Conservation (phyloP, 257 asterid species). For the Primulina tabacum region DNA sequence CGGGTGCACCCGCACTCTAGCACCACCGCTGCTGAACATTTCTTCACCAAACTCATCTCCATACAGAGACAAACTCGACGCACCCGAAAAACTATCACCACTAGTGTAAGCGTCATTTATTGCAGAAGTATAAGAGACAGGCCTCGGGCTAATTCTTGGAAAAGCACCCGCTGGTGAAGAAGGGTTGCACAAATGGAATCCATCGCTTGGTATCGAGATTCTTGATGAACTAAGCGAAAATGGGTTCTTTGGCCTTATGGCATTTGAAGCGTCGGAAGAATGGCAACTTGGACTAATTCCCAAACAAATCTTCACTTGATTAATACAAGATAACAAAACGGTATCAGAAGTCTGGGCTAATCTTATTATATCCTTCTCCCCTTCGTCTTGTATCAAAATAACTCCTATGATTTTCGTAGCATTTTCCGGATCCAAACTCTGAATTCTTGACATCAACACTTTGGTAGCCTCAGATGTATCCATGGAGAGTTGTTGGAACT, state of each 20-base stretch:
- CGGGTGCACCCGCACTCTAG: slow-evolving; percentile 20
- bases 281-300: background rate
- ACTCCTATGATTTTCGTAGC: background rate
- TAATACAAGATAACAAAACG: background rate
- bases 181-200: slow-evolving; percentile 38
- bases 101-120: slow-evolving; percentile 12
- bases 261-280: slow-evolving; percentile 10
- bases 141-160: slow-evolving; percentile 32
- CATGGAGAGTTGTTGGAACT: background rate
- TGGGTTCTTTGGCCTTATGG: slow-evolving; percentile 33
- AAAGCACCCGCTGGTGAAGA: slow-evolving; percentile 36
- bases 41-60: background rate
- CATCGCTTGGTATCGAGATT: slow-evolving; percentile 36
- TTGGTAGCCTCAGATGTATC: background rate
- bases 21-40: slow-evolving; percentile 7
- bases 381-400: background rate
- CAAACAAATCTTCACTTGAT: slow-evolving; percentile 9
- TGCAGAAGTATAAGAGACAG: slow-evolving; percentile 44
- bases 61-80: background rate
- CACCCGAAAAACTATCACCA: background rate
- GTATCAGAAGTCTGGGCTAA: background rate
- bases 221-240: slow-evolving; percentile 31
- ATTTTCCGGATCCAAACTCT: background rate
- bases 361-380: background rate
- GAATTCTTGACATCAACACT: background rate